These are phyloP conservation scores for Pichia sp. DNA, from an alignment of 1,139 yeast species.

Conservation along the genomic window DNA sequence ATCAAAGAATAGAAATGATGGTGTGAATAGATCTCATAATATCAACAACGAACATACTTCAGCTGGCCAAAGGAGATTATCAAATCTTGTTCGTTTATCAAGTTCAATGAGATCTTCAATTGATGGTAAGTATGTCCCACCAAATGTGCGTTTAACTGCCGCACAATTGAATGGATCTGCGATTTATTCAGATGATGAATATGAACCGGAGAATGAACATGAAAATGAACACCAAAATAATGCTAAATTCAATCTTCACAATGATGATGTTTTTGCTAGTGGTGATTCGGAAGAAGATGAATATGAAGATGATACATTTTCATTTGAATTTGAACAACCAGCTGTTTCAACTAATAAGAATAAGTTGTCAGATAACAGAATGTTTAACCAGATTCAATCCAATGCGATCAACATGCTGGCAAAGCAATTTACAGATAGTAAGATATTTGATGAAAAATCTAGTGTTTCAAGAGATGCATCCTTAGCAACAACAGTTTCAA, in stretches of 20 bases:
- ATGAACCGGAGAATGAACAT: slow-evolving; percentile 22
- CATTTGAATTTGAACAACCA: slow-evolving; percentile 16
- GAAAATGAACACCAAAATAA: slow-evolving; percentile 23
- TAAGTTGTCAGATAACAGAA: slow-evolving; percentile 31
- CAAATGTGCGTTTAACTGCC: slow-evolving; percentile 34
- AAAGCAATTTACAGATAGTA: slow-evolving; percentile 21
- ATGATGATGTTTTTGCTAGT: not conserved
- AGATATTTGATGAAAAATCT: slow-evolving; percentile 14
- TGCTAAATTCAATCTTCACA: slow-evolving; percentile 7
- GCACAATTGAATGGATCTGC: slow-evolving; percentile 13
- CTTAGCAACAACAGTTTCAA: slow-evolving; percentile 19
- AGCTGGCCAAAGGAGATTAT: slow-evolving; percentile 5
- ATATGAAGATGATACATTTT: slow-evolving; percentile 13
- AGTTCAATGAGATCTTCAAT: slow-evolving; percentile 12
- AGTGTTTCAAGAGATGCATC: slow-evolving; percentile 23
- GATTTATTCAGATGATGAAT: slow-evolving; percentile 33
- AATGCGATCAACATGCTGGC: slow-evolving; percentile 19
- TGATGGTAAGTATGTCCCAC: slow-evolving; percentile 55
- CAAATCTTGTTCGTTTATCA: slow-evolving; percentile 1
- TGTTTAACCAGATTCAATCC: slow-evolving; percentile 25
- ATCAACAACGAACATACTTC: not conserved
- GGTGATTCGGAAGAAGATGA: slow-evolving; percentile 10
- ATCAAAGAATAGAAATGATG: slow-evolving; percentile 4
- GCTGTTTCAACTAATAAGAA: not conserved
- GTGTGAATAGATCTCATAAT: not conserved